Conservation (phyloP, 2,329 filamentous ascomycete species). For the Fusarium armeniacum region DNA sequence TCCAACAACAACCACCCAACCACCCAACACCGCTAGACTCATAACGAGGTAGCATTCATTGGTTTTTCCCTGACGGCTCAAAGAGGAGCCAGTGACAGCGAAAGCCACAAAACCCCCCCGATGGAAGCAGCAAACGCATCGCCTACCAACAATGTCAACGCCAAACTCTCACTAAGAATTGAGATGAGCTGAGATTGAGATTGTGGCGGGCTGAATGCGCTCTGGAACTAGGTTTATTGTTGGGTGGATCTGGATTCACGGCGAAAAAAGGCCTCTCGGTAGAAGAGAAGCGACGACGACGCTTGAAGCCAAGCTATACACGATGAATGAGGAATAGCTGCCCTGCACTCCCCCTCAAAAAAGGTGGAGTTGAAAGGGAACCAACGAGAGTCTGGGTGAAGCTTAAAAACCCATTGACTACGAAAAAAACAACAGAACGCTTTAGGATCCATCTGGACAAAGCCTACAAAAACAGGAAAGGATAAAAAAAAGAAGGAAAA, state of each 20-base stretch:
- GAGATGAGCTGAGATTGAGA: slow-evolving; percentile 19
- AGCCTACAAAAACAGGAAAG: slow-evolving; percentile 6
- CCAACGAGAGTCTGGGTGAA: slow-evolving; percentile 25
- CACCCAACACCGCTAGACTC: slow-evolving; percentile 27
- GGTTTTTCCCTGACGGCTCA: slow-evolving; percentile 25
- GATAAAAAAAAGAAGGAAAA: slow-evolving; percentile 9
- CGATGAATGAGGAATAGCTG: slow-evolving; percentile 36
- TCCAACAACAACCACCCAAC: slow-evolving; percentile 19
- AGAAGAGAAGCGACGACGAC: slow-evolving; percentile 29
- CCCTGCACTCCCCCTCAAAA: slow-evolving; percentile 20
- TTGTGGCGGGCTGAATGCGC: slow-evolving; percentile 38
- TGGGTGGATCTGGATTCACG: slow-evolving; percentile 26
- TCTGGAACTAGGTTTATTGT: slow-evolving; percentile 26
- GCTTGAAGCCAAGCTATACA: slow-evolving; percentile 31
- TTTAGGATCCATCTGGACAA: slow-evolving; percentile 25
- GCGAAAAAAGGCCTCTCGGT: slow-evolving; percentile 23
- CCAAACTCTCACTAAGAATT: slow-evolving; percentile 15
- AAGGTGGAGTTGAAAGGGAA: slow-evolving; percentile 28
- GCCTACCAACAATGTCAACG: slow-evolving; percentile 25
- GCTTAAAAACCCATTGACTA: slow-evolving; percentile 16
- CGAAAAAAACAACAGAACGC: slow-evolving; percentile 20
- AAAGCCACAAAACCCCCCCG: slow-evolving; percentile 35
- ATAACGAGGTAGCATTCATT: slow-evolving; percentile 8
- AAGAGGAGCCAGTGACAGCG: slow-evolving; percentile 33
- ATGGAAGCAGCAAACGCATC: slow-evolving; percentile 27